phyloP scores from a whole-genome alignment of 495 filamentous ascomycete genomes.

The Aspergillus bertholletiae region DNA sequence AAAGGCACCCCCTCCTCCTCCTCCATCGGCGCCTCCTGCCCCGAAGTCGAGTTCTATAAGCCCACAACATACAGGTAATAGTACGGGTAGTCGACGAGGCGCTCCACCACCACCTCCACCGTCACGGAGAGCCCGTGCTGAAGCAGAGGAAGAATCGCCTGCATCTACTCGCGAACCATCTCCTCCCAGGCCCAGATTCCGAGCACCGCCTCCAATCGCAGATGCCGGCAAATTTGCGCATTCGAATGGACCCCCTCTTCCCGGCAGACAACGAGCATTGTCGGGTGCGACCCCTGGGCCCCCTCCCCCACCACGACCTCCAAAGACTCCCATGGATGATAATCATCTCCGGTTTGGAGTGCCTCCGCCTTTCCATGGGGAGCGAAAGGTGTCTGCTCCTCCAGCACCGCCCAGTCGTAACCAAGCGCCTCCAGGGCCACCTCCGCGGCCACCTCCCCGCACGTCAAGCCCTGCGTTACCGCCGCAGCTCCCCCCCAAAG shows the following conservation, averaged over 20 bases:
- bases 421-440: constrained; percentile 49
- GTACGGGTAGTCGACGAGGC: constrained; percentile 59
- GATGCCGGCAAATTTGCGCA: constrained; percentile 81
- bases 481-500: constrained; percentile 72
- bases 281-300: constrained; percentile 66
- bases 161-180: constrained; percentile 45
- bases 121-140: constrained; percentile 56
- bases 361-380: constrained; percentile 76
- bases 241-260: constrained; percentile 47
- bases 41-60: constrained; percentile 49
- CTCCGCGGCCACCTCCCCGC: constrained; percentile 63
- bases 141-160: constrained; percentile 51
- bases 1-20: constrained; percentile 55
- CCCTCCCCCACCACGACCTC: constrained; percentile 80
- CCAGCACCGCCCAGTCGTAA: constrained; percentile 74
- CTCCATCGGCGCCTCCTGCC: constrained; percentile 55
- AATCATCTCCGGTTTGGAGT: constrained; percentile 63
- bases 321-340: constrained; percentile 81
- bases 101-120: constrained; percentile 84
- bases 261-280: constrained; percentile 52
- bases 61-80: constrained; percentile 65
- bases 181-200: constrained; percentile 57
- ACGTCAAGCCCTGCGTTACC: constrained; percentile 50
- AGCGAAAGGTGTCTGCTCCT: constrained; percentile 59
- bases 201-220: constrained; percentile 78